phyloP scores from a whole-genome alignment of 148 eudicot genomes.

The Chenopodium quinoa region DNA sequence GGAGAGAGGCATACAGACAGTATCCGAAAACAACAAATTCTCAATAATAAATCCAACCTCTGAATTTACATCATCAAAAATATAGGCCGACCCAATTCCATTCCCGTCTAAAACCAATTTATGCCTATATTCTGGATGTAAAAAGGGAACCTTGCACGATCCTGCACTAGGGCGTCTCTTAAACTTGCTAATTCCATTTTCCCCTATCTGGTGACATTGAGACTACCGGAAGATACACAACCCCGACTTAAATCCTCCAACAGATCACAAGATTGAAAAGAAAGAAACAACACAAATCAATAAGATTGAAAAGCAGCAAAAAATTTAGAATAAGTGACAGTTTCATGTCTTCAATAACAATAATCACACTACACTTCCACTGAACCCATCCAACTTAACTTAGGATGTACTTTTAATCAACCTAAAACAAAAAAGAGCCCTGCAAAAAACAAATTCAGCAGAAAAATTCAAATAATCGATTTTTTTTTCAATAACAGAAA shows the following conservation, averaged over 20 bases:
- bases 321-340: no score
- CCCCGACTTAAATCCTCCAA: not conserved
- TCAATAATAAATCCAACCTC: not conserved
- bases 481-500: not conserved
- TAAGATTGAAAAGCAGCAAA: no score
- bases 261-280: no score
- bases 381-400: no score
- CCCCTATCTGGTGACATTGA: slow-evolving; percentile 11
- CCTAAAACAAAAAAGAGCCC: not conserved
- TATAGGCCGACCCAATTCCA: not conserved
- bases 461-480: not conserved
- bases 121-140: not conserved
- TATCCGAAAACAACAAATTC: not conserved
- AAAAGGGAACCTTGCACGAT: not conserved
- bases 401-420: no score
- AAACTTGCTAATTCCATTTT: no score
- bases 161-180: not conserved
- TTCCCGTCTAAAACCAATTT: no score
- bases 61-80: not conserved
- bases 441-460: not conserved
- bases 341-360: not conserved
- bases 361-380: not conserved
- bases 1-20: slow-evolving; percentile 42
- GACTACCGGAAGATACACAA: not conserved
- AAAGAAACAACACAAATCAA: not conserved